Base-by-base conservation (phyloP, 2,329 filamentous ascomycete species). In the Aspergillus jensenii region DNA sequence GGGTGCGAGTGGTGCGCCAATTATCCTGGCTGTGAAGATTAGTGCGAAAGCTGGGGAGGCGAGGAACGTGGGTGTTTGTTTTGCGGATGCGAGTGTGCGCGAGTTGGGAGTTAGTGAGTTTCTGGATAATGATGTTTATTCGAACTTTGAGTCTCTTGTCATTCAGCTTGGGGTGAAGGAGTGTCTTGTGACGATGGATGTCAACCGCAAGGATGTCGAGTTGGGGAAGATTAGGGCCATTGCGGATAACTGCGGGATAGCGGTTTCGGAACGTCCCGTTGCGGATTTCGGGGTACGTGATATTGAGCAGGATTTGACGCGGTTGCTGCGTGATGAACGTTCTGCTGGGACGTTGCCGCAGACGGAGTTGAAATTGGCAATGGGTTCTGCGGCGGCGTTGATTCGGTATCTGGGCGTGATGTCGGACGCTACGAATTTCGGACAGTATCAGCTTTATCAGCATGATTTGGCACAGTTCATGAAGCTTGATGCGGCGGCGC, bases 31-130 rank as follows among this genome's bases (percentile, higher is more conserved):
- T 0, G 91, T 99, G 71, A 98, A 97, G 75, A 88, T 98, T 23
- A 90, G 90, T 0, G 87, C 91, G n/a, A 96, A 90, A 71, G 90
- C 91, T 1, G 85, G 84, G 0, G 93, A 98, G 73, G 90, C 89
- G 6, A 84, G 95, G 46, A 90, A 85, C 63, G 89, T 99, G 0
- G 95, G 95, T 8, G 93, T 99, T 5, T 98, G 95, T 76, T 99
- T 99, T 71, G 96, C 95, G 7, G 95, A 99, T 79, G 95, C 96
- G 1, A 97, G 91, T 65, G 93, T 98, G 25, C 85, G 95, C 52
- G 95, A 99, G 78, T 83, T 99, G 2, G 95, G 95, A 8, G 92
- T 99, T 54, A 96, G 91, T 80, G 96, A 99, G 72, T 99, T 99
- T 65, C 84, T 96, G n/a, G 95, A 99, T 81, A 99, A 98, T 70